Percentiles rank a stretch among this genome's conserved stretches.
Conservation (phyloP, 768 basidiomycete species). For the Imleria badia region DNA sequence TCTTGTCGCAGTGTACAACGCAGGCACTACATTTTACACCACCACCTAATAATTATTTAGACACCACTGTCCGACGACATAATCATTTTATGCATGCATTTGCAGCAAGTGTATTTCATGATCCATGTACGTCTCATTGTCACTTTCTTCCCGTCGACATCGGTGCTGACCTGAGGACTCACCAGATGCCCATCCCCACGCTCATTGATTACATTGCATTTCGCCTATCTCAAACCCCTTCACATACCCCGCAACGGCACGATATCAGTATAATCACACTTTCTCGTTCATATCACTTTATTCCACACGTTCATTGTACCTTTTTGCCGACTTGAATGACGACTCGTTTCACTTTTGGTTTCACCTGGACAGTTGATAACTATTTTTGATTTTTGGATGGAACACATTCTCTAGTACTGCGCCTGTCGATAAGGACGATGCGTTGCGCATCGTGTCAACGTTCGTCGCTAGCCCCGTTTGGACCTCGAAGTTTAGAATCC, state of each 20-base stretch:
- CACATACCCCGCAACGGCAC: constrained; percentile 29
- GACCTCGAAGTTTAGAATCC: background rate
- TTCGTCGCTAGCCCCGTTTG: background rate
- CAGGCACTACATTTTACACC: constrained; percentile 27
- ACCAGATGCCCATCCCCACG: constrained; percentile 30
- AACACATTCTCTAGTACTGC: background rate
- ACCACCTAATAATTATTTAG: constrained; percentile 26
- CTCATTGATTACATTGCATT: constrained; percentile 22
- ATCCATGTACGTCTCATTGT: constrained; percentile 18
- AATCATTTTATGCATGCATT: constrained; percentile 26
- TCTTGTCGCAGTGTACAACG: constrained; percentile 26
- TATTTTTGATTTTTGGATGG: constrained; percentile 7
- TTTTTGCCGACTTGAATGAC: constrained; percentile 4
- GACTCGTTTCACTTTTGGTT: constrained; percentile 5
- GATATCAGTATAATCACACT: constrained; percentile 25
- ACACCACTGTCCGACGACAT: constrained; percentile 24
- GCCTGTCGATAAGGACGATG: background rate
- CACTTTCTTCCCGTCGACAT: background rate
- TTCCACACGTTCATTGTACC: constrained; percentile 16
- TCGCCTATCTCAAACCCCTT: constrained; percentile 19
- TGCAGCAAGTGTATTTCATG: constrained; percentile 31
- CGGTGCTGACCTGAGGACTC: background rate
- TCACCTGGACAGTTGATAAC: constrained; percentile 4
- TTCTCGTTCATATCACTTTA: constrained; percentile 25
- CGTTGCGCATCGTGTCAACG: background rate